Percentiles rank a stretch among this genome's conserved stretches.
phyloP scores from a whole-genome alignment of 192 early-diverging fungal genomes.

The Coemansia sp. region DNA sequence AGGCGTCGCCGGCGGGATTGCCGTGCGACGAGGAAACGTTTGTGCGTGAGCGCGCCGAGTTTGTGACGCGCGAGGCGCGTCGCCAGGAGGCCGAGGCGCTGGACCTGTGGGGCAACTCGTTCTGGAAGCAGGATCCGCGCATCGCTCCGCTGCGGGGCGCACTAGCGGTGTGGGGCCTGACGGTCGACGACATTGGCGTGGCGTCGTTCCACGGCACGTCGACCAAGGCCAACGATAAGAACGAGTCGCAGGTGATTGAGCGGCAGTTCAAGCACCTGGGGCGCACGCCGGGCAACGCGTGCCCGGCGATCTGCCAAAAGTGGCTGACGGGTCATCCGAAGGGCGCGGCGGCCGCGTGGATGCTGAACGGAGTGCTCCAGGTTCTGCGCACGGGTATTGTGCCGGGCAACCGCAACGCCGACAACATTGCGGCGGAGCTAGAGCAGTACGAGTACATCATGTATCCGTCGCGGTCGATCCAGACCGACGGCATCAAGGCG shows the following conservation, averaged over 20 bases:
- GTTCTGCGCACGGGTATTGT: slow-evolving; percentile 76
- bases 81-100: slow-evolving; percentile 79
- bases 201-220: slow-evolving; percentile 26
- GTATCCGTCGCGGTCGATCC: slow-evolving; percentile 80
- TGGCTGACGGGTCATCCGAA: slow-evolving; percentile 58
- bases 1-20: slow-evolving; percentile 16
- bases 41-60: slow-evolving; percentile 24
- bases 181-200: slow-evolving; percentile 20
- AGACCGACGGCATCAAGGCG: slow-evolving; percentile 87
- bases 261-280: slow-evolving; percentile 24
- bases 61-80: slow-evolving; percentile 58
- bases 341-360: slow-evolving; percentile 94
- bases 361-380: slow-evolving; percentile 88
- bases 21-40: slow-evolving; percentile 47
- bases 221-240: slow-evolving; percentile 29
- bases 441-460: slow-evolving; percentile 77
- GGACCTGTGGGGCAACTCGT: slow-evolving; percentile 75
- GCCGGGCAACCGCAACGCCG: slow-evolving; percentile 74
- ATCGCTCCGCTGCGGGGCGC: slow-evolving; percentile 87
- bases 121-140: slow-evolving; percentile 68
- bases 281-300: slow-evolving; percentile 23
- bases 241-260: slow-evolving; percentile 27
- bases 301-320: slow-evolving; percentile 27
- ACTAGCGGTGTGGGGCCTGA: slow-evolving; percentile 53
- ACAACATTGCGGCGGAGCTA: slow-evolving; percentile 56